A percentile compares a stretch with the other conserved stretches of the same genome.
These are phyloP conservation scores for Amoebophrya sp. DNA, from an alignment of 169 alveolate species.

Conservation along the genomic window DNA sequence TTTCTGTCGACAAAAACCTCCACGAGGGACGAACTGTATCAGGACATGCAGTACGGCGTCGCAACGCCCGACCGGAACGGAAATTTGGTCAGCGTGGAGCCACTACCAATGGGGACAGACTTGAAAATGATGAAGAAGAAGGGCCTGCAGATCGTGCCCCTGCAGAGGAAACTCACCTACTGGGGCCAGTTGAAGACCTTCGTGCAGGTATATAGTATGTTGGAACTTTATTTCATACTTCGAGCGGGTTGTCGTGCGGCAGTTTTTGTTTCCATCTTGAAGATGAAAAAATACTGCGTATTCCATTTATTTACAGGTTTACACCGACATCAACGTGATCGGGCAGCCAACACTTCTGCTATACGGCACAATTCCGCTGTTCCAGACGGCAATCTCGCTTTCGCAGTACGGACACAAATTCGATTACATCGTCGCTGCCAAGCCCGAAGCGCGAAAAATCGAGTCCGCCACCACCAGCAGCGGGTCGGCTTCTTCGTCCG, in stretches of 20 bases:
- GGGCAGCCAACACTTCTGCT: not conserved
- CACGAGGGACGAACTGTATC: not conserved
- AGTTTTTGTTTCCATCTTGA: too few relatives aligned
- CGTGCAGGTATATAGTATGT: not conserved
- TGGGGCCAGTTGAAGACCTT: not conserved
- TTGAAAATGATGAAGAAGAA: not conserved
- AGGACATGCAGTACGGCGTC: not conserved
- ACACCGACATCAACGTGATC: constrained; percentile 18
- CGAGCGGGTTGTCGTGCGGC: too few relatives aligned
- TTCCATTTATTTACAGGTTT: too few relatives aligned
- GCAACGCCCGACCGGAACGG: not conserved
- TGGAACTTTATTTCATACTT: too few relatives aligned
- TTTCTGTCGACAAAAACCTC: not conserved
- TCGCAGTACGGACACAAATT: not conserved
- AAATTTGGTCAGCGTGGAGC: not conserved
- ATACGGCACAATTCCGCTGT: not conserved
- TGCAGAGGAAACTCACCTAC: not conserved
- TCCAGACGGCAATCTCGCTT: not conserved
- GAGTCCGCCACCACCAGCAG: too few relatives aligned
- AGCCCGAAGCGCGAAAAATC: not conserved
- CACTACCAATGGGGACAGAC: not conserved
- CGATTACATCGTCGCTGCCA: constrained; percentile 21
- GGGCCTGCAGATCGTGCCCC: not conserved
- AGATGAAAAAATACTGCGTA: too few relatives aligned
- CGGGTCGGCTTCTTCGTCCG: not conserved